Evolutionary conservation across 208 protist genomes (phyloP), one percentile per base, ranked within the genome.

Genomic region (Leishmania martiniquensis): DNA sequence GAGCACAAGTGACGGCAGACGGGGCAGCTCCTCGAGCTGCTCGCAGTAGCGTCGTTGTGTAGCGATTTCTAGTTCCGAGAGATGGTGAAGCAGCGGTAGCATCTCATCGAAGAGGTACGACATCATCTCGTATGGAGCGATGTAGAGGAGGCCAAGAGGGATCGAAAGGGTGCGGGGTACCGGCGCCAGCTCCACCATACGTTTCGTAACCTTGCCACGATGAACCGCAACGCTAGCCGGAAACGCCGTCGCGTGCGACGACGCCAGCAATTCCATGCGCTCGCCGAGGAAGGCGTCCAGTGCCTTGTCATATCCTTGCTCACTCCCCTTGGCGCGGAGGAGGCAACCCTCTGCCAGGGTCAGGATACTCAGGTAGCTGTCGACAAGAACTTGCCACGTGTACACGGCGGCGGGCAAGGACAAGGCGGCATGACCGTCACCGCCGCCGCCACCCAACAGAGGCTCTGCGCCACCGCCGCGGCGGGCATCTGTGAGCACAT

Each of bases 101-200:
- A 96, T 95, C 76, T 95, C 86, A 75, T 97, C 94, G 79, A 97
- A 95, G 69, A 95, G 75, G 66, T 92, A 93, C 22, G 92, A 91
- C 55, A 93, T 83, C 29, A 96, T 87, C 57, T 96, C 92, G 76
- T 93, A 96, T 15, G 91, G 91, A 42, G 85, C 84, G 54, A 96
- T 91, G 76, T 90, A 96, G 45, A 96, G 75, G 39, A 76, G 78
- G 39, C 89, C 89, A 9, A 88, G 25, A 0, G 93, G 89, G 51
- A 97, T 89, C 45, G 78, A 63, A 2, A 97, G 75, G 22, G 85
- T 91, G 22, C 75, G 71, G 25, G 82, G 81, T 5, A 84, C 55
- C 15, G 93, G 93, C 22, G 86, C 88, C 13, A 97, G 87, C 78
- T 93, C 83, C n/a, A 95, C 78, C 86, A 97, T 92, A 32, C 88